phyloP scores from a whole-genome alignment of 148 eudicot genomes.

The Rhododendron ferrugineum region DNA sequence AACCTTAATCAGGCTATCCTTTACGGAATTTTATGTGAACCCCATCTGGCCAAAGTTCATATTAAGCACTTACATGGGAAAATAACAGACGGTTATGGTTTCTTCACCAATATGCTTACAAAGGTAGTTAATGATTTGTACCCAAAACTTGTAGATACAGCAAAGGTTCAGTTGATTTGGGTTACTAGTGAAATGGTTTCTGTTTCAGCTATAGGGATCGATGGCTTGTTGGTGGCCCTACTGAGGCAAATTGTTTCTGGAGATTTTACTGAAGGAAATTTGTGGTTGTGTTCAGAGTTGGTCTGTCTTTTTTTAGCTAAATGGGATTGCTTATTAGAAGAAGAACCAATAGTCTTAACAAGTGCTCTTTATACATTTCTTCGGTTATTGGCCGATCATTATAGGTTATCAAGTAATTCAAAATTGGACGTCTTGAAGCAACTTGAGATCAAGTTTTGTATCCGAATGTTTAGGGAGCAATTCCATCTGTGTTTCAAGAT shows the following conservation, averaged over 20 bases:
- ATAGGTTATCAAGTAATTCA: conserved; percentile 27
- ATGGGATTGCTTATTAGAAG: conserved; percentile 71
- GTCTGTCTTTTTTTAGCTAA: conserved; percentile 38
- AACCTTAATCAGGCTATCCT: conserved; percentile 54
- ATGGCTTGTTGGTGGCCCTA: conserved; percentile 60
- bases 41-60: conserved; percentile 38
- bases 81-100: conserved; percentile 65
- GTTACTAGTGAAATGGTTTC: conserved; percentile 52
- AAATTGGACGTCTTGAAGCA: conserved; percentile 40
- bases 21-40: conserved; percentile 64
- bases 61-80: conserved; percentile 70
- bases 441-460: conserved; percentile 70
- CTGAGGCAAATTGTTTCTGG: conserved; percentile 79
- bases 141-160: conserved; percentile 44
- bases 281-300: conserved; percentile 73
- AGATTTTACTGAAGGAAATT: conserved; percentile 67
- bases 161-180: conserved; percentile 64
- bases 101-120: conserved; percentile 41
- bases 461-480: conserved; percentile 64
- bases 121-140: conserved; percentile 59
- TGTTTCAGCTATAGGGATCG: conserved; percentile 59
- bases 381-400: conserved; percentile 70
- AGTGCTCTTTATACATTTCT: conserved; percentile 72
- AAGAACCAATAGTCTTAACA: conserved; percentile 52
- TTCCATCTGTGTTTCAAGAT: conserved; percentile 66